Evolutionary conservation across 2,329 filamentous ascomycete genomes (phyloP), one percentile per base, ranked within the genome.

Genomic region (Coniochaeta ligniaria): DNA sequence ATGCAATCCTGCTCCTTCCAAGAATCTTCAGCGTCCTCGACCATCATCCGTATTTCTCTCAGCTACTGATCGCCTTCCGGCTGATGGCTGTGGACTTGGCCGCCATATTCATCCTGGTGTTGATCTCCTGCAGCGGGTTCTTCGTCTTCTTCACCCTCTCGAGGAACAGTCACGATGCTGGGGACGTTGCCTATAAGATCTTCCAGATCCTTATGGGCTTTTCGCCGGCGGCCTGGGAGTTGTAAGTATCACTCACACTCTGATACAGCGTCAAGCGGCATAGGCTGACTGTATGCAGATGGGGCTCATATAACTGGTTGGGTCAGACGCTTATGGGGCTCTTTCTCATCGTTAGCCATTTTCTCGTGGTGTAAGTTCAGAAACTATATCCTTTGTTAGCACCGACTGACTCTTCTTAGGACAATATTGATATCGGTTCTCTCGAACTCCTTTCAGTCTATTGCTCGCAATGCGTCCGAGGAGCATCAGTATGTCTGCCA

Each of bases 181-280:
- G 80, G 11, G 87, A 87, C 56, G 87, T 96, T n/a, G 91, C 91
- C 6, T 98, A 94, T 73, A 90, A 89, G 65, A 87, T 97, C 59
- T 96, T 98, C 67, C 93, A 97, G 76, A 89, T 97, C 63, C 75
- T 97, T 41, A 96, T 97, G 91, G 94, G 94, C 9, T 98, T 96
- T 71, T 96, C 92, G 0, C 94, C 94, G 12, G 92, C 94, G 16
- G 94, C 93, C 5, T 98, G 94, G 94, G 90, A 96, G 62, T 84
- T 96, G 88, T 84, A 75, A 73, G 81, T 78, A 1, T 43, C 24
- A 16, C 17, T 24, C 24, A 3, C 31, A 35, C 20, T 3, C 3
- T 38, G 54, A 28, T 24, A 5, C 8, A 24, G 6, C 33, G 17
- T 36, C n/a, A 35, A 14, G 6, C 24, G 54, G 31, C 35, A n/a